Percentiles rank a stretch among this genome's conserved stretches.
Evolutionary conservation across 208 protist species (phyloP).

Genomic region (Leishmania guyanensis): DNA sequence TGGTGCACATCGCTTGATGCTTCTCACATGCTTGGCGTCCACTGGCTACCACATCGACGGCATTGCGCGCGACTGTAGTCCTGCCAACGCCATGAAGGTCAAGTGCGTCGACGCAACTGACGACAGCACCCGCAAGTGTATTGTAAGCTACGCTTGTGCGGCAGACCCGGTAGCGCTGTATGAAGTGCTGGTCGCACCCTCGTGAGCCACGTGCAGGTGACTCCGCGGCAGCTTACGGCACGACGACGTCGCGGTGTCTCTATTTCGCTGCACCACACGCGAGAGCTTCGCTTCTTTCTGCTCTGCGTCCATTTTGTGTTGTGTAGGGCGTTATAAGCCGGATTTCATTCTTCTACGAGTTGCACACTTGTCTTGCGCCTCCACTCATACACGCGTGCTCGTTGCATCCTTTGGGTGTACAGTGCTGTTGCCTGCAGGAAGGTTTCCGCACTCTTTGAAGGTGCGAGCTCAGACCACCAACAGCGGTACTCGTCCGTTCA

Average conservation of each 20-base stretch:
- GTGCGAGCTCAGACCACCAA: neutral
- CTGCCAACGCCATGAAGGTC: constrained; percentile 6
- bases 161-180: constrained; percentile 5
- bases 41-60: constrained; percentile 1
- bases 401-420: neutral
- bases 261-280: neutral
- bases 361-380: neutral
- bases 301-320: neutral
- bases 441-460: neutral
- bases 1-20: neutral
- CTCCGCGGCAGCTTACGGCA: neutral
- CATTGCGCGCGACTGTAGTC: constrained; percentile 6
- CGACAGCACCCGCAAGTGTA: neutral
- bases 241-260: neutral
- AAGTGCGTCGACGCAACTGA: neutral
- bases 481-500: neutral
- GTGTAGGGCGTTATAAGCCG: neutral
- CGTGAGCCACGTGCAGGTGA: neutral
- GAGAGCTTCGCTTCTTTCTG: neutral
- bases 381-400: neutral
- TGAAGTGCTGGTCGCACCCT: neutral
- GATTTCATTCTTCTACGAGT: neutral
- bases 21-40: neutral
- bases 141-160: constrained; percentile 15
- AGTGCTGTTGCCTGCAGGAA: neutral